Evolutionary conservation across 805 yeast species (phyloP), one percentile per base, ranked within the genome.

Genomic region (Candida namnaoensis): DNA sequence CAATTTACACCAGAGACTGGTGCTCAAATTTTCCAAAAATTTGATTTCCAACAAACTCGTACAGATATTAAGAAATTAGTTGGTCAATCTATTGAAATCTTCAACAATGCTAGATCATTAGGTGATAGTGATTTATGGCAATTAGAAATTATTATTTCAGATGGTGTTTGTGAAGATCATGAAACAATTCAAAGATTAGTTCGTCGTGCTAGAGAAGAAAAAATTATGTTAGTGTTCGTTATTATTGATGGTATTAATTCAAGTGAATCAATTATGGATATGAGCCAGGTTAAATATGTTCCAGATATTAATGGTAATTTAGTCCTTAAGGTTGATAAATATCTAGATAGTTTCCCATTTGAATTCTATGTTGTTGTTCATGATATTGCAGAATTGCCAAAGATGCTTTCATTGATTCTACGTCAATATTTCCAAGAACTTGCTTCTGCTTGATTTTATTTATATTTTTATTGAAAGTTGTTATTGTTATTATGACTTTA

Each of bases 151-250:
- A 83, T 93, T 45, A 72, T 93, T 30, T 88, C 96, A 2, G 99
- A 93, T 66, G 99, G 99, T 64, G 87, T 93, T 38, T 88, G 97
- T 58, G 99, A 93, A 61, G 95, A 90, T 60, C 99, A 93, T 60
- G 88, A 74, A 28, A 78, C 83, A 0, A 69, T 93, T 39, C 80
- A 84, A 49, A 72, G 91, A 48, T 71, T 93, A 51, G 97, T 91
- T 5, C 80, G 99, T 53, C 77, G 77, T 49, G 98, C 98, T 2
- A 74, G 95, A 51, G 98, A 93, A 52, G 86, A 87, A 51, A 82
- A 81, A 54, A 82, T 93, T 46, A 88, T 95, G 96, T 69, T 93
- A 45, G 98, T 93, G 34, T 93, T 93, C 66, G 95, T 93, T 24
- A 76, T 93, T 30, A 80, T 95, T 40, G 98, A 93, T 61, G 96